Evolutionary conservation across 2,329 filamentous ascomycete genomes (phyloP).

Genomic region (Xylariaceae sp.): DNA sequence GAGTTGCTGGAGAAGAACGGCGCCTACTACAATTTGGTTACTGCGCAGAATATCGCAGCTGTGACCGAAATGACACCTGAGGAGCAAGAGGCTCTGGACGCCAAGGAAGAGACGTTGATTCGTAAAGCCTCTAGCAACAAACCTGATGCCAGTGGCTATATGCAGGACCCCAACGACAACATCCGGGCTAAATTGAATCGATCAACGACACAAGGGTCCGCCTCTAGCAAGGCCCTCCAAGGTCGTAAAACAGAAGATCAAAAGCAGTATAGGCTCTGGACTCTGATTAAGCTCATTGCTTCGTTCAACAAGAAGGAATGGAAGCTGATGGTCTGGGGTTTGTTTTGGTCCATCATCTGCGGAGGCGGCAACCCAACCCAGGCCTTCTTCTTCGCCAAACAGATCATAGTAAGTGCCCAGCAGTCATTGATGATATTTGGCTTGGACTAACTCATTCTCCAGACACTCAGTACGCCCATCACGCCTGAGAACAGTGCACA

Average conservation of each 20-base stretch:
- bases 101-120: slow-evolving; percentile 42
- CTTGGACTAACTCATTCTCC: slow-evolving; percentile 8
- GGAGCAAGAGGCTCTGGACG: slow-evolving; percentile 43
- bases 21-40: slow-evolving; percentile 79
- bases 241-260: slow-evolving; percentile 41
- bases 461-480: slow-evolving; percentile 31
- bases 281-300: slow-evolving; percentile 69
- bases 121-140: slow-evolving; percentile 37
- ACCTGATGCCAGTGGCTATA: slow-evolving; percentile 28
- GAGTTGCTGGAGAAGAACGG: slow-evolving; percentile 61
- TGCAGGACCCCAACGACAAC: slow-evolving; percentile 55
- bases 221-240: slow-evolving; percentile 64
- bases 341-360: slow-evolving; percentile 67
- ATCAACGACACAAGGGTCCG: slow-evolving; percentile 47
- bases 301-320: slow-evolving; percentile 72
- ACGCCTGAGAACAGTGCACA: slow-evolving; percentile 42
- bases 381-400: slow-evolving; percentile 81
- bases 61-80: slow-evolving; percentile 46
- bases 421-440: slow-evolving; percentile 5
- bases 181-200: slow-evolving; percentile 51
- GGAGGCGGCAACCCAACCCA: slow-evolving; percentile 73
- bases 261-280: slow-evolving; percentile 61
- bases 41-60: slow-evolving; percentile 73
- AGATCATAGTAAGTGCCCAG: slow-evolving; percentile 54
- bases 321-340: slow-evolving; percentile 63